Evolutionary conservation across 148 eudicot genomes (phyloP).

Genomic region (Talinum fruticosum): DNA sequence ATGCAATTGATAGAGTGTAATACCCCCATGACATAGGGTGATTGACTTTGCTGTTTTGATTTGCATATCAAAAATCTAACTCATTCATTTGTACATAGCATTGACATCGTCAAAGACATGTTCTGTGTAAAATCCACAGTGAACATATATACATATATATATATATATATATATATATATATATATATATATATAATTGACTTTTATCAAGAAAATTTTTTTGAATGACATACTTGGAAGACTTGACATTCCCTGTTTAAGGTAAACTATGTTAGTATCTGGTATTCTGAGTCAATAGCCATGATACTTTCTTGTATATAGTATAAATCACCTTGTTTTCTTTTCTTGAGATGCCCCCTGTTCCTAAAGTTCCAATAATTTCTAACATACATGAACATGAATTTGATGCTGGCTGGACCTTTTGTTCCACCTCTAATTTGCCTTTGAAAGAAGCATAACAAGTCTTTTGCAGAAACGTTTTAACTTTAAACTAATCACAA

Average conservation of each 20-base stretch:
- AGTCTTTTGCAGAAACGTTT: not conserved
- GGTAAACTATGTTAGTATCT: too few relatives aligned
- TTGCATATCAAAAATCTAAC: not conserved
- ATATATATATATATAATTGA: too few relatives aligned
- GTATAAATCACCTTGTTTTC: not conserved
- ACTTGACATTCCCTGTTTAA: too few relatives aligned
- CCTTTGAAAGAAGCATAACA: too few relatives aligned
- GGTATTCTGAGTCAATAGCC: too few relatives aligned
- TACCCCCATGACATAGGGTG: not conserved
- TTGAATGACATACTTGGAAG: not conserved
- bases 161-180: too few relatives aligned
- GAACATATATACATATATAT: too few relatives aligned
- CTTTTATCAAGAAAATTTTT: not conserved
- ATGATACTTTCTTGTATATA: not conserved
- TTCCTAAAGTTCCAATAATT: not conserved
- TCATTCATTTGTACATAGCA: not conserved
- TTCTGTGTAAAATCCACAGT: not conserved
- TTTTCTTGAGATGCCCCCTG: not conserved
- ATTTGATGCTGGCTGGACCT: constrained; percentile 2
- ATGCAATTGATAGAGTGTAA: too few relatives aligned
- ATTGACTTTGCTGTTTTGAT: not conserved
- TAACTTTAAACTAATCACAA: not conserved
- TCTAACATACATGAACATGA: not conserved
- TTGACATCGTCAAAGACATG: not conserved
- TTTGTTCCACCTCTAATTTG: too few relatives aligned